phyloP scores from a whole-genome alignment of 192 early-diverging fungal genomes.

The Ambispora gerdemannii region DNA sequence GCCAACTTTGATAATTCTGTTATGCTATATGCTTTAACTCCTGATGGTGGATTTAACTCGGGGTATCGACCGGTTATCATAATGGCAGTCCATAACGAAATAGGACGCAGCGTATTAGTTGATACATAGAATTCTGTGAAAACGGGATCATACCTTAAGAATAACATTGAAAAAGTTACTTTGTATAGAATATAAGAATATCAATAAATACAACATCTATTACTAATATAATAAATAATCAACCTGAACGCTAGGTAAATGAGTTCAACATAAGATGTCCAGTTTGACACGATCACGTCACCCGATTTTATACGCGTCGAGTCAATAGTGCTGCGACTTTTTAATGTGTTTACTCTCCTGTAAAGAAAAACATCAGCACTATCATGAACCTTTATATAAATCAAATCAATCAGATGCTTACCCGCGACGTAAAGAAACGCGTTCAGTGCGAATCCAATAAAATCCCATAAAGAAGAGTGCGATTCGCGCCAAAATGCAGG shows the following conservation, averaged over 20 bases:
- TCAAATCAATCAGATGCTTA: constrained; percentile 31
- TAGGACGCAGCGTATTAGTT: constrained; percentile 47
- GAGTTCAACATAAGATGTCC: constrained; percentile 79
- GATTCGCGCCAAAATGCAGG: constrained; percentile 47
- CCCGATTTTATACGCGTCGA: constrained; percentile 47
- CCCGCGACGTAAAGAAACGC: constrained; percentile 66
- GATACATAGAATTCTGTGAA: constrained; percentile 54
- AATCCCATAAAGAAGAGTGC: constrained; percentile 71
- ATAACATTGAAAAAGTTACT: too few relatives aligned
- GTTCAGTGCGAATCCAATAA: constrained; percentile 63
- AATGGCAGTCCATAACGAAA: constrained; percentile 60
- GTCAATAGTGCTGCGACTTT: constrained; percentile 29
- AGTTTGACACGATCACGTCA: constrained; percentile 79
- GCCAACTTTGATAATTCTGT: constrained; percentile 42
- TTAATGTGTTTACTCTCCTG: constrained; percentile 33
- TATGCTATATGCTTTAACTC: constrained; percentile 38
- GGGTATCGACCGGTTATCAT: constrained; percentile 45
- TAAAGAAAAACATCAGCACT: neutral
- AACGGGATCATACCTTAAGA: constrained; percentile 55
- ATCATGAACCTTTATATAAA: neutral
- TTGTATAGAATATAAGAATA: too few relatives aligned
- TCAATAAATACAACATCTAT: too few relatives aligned
- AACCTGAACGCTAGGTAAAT: constrained; percentile 69
- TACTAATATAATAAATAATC: neutral
- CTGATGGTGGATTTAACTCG: constrained; percentile 33